Conservation (phyloP, 306 rosid genomes). For the Malus asiatica region DNA sequence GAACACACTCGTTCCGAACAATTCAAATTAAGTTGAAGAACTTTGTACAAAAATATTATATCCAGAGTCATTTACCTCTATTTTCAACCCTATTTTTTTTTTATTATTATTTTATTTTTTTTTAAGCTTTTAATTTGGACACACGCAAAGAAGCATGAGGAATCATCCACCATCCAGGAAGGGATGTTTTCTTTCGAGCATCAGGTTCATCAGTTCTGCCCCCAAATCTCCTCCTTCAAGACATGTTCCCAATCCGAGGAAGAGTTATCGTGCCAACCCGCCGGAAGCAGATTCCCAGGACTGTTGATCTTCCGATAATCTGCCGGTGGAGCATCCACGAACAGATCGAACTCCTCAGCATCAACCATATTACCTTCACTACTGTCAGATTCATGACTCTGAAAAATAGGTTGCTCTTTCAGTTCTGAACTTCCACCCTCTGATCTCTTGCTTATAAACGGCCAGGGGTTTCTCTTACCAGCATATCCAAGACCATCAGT, state of each 20-base stretch:
- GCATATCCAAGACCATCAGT: constrained; percentile 14
- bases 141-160: background rate
- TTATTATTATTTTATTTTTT: background rate
- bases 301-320: constrained; percentile 20
- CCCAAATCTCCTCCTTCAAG: constrained; percentile 43
- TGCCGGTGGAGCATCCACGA: constrained; percentile 19
- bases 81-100: background rate
- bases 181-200: background rate
- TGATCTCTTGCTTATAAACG: constrained; percentile 20
- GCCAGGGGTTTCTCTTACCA: constrained; percentile 25
- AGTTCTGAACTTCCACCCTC: constrained; percentile 24
- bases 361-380: constrained; percentile 12
- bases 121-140: background rate
- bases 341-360: constrained; percentile 23
- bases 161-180: background rate
- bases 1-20: background rate
- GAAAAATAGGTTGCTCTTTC: constrained; percentile 10
- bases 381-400: constrained; percentile 22
- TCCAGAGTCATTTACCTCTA: background rate
- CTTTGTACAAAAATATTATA: constrained; percentile 10
- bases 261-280: constrained; percentile 34
- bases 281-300: constrained; percentile 23
- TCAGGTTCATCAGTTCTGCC: constrained; percentile 22
- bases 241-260: constrained; percentile 86
- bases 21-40: background rate